Conservation (phyloP, 805 yeast genomes). For the Monosporozyma unispora region DNA sequence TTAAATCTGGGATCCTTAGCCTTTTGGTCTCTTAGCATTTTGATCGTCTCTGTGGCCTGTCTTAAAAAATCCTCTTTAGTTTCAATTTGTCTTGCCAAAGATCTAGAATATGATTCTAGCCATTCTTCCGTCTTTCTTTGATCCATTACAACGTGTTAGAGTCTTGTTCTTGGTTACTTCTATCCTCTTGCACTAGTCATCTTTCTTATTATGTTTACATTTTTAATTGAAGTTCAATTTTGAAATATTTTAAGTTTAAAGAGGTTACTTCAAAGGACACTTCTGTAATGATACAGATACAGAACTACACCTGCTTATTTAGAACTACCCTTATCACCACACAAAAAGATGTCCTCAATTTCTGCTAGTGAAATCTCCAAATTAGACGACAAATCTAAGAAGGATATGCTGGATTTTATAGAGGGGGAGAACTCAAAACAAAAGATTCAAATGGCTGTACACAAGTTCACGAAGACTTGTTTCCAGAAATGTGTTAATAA, state of each 20-base stretch:
- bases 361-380: conserved; percentile 35
- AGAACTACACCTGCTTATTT: neutral
- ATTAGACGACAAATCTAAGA: conserved; percentile 60
- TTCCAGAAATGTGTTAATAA: conserved; percentile 71
- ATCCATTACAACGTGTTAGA: neutral
- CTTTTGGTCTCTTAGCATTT: conserved; percentile 5
- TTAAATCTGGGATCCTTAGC: conserved; percentile 1
- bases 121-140: neutral
- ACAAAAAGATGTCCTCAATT: conserved; percentile 27
- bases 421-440: conserved; percentile 81
- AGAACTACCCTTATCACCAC: no score
- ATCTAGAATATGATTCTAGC: conserved; percentile 13
- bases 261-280: neutral
- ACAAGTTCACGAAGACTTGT: conserved; percentile 82
- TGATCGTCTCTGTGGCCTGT: conserved; percentile 17
- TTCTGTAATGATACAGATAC: neutral
- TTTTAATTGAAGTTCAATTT: neutral
- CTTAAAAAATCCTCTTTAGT: conserved; percentile 20
- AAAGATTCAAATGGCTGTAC: conserved; percentile 79
- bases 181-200: neutral
- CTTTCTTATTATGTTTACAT: neutral
- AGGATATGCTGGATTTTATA: conserved; percentile 65
- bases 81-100: conserved; percentile 20
- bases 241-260: neutral
- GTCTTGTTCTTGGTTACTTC: neutral